A percentile compares a stretch with the other conserved stretches of the same genome.
Evolutionary conservation across 345 rosid species (phyloP).

Genomic region (Pugionium cornutum): DNA sequence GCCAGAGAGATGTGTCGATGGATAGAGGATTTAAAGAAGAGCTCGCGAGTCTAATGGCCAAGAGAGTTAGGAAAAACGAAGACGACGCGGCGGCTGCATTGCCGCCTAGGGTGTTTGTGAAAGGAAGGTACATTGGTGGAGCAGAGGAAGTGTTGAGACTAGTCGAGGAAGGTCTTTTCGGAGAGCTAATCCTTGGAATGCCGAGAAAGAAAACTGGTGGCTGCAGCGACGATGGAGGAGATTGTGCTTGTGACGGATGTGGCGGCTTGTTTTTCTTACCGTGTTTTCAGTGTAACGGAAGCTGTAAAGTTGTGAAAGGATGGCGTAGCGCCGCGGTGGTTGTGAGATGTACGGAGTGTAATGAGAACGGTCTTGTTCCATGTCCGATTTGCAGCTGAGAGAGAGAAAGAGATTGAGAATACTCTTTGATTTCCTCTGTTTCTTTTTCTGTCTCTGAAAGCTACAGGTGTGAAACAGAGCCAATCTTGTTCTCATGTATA

Average conservation of each 20-base stretch:
- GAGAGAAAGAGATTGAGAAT: neutral
- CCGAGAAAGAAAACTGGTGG: constrained; percentile 48
- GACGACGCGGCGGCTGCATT: constrained; percentile 31
- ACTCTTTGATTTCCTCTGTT: constrained; percentile 1
- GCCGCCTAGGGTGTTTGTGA: constrained; percentile 69
- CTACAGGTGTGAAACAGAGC: constrained; percentile 5
- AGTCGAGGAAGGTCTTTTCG: constrained; percentile 68
- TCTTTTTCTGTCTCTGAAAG: constrained; percentile 9
- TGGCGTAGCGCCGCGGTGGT: constrained; percentile 42
- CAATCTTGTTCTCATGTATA: constrained; percentile 22
- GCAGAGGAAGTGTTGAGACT: constrained; percentile 67
- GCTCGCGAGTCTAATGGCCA: constrained; percentile 45
- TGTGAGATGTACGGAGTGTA: constrained; percentile 70
- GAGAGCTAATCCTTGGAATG: constrained; percentile 53
- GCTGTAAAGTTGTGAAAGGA: constrained; percentile 57
- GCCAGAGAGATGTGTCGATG: constrained; percentile 83
- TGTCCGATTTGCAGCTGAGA: constrained; percentile 77
- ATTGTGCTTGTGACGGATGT: constrained; percentile 60
- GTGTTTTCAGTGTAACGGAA: constrained; percentile 75
- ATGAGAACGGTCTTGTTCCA: constrained; percentile 85
- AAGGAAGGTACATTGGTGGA: constrained; percentile 84
- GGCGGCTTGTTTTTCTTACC: constrained; percentile 74
- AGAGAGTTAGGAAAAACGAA: constrained; percentile 30
- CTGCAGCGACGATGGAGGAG: constrained; percentile 26
- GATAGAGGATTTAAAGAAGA: constrained; percentile 75